A percentile compares a stretch with the other conserved stretches of the same genome.
phyloP scores from a whole-genome alignment of 257 asterid species.

The Thymus quinquecostatus region DNA sequence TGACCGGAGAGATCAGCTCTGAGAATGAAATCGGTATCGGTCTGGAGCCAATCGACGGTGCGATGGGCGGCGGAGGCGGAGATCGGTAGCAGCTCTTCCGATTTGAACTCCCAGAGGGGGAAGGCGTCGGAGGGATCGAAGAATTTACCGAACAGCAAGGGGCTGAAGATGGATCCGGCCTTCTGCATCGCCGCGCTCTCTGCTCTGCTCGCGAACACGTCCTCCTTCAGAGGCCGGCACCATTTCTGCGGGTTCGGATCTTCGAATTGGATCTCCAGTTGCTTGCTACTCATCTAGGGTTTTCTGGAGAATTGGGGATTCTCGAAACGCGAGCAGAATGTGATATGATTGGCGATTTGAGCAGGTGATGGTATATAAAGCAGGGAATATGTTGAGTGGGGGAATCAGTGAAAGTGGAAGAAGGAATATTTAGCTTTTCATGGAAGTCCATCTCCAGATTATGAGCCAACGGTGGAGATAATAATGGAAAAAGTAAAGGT shows the following conservation, averaged over 20 bases:
- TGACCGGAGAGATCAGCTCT: slow-evolving; percentile 72
- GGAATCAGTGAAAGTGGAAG: slow-evolving; percentile 43
- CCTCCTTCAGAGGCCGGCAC: slow-evolving; percentile 72
- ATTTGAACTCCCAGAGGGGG: slow-evolving; percentile 84
- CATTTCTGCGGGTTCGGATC: slow-evolving; percentile 64
- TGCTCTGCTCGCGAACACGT: slow-evolving; percentile 50
- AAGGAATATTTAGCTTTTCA: slow-evolving; percentile 40
- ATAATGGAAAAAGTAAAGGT: too few species aligned
- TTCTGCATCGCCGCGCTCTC: slow-evolving; percentile 42
- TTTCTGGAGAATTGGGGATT: slow-evolving; percentile 4
- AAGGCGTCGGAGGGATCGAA: slow-evolving; percentile 95
- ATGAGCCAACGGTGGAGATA: neutral
- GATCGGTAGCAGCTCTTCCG: slow-evolving; percentile 49
- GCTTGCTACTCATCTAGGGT: slow-evolving; percentile 46
- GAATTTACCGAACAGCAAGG: slow-evolving; percentile 78
- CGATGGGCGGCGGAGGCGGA: slow-evolving; percentile 26
- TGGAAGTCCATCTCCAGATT: neutral
- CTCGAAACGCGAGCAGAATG: neutral
- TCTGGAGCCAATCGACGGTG: slow-evolving; percentile 68
- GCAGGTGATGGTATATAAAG: slow-evolving; percentile 3
- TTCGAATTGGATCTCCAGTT: slow-evolving; percentile 53
- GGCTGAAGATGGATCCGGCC: slow-evolving; percentile 68
- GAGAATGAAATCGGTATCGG: slow-evolving; percentile 53
- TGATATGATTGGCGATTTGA: neutral
- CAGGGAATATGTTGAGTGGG: slow-evolving; percentile 48